Evolutionary conservation across 495 filamentous ascomycete species (phyloP).

Genomic region (Hypoxylon subgilvum): DNA sequence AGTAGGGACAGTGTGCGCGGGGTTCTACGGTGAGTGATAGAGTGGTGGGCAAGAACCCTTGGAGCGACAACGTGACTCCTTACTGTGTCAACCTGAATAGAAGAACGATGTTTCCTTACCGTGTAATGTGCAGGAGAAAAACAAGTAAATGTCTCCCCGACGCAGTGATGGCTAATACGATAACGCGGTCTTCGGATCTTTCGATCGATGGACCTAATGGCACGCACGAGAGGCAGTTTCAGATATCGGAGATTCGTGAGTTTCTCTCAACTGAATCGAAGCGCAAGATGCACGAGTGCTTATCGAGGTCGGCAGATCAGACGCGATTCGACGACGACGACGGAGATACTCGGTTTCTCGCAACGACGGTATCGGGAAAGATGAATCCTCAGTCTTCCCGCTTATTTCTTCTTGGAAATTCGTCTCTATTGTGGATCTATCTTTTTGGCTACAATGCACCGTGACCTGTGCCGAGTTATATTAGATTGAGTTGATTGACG

Average conservation of each 20-base stretch:
- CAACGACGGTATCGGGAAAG: slow-evolving; percentile 37
- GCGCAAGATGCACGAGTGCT: slow-evolving; percentile 36
- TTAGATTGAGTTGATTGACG: slow-evolving; percentile 12
- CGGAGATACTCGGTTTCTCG: slow-evolving; percentile 35
- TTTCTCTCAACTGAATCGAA: slow-evolving; percentile 36
- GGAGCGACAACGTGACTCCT: not conserved
- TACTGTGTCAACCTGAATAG: not conserved
- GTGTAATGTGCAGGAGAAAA: slow-evolving; percentile 77
- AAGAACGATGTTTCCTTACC: slow-evolving; percentile 61
- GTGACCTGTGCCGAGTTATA: slow-evolving; percentile 37
- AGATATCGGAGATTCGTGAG: slow-evolving; percentile 21
- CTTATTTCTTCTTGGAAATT: slow-evolving; percentile 28
- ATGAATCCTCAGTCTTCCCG: slow-evolving; percentile 16
- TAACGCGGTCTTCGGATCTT: slow-evolving; percentile 44
- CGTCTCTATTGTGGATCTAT: slow-evolving; percentile 44
- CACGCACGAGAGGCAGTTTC: slow-evolving; percentile 36
- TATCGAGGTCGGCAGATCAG: slow-evolving; percentile 41
- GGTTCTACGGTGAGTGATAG: too few species aligned
- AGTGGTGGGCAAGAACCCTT: too few species aligned
- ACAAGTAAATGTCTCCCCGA: slow-evolving; percentile 99
- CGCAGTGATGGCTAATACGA: slow-evolving; percentile 48
- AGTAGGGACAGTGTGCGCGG: too few species aligned
- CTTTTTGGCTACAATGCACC: slow-evolving; percentile 43
- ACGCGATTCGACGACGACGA: slow-evolving; percentile 37
- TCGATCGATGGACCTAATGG: slow-evolving; percentile 38